Percentiles rank a stretch among this genome's conserved stretches.
phyloP scores from a whole-genome alignment of 2,329 filamentous ascomycete species.

The Trichoderma hamatum region DNA sequence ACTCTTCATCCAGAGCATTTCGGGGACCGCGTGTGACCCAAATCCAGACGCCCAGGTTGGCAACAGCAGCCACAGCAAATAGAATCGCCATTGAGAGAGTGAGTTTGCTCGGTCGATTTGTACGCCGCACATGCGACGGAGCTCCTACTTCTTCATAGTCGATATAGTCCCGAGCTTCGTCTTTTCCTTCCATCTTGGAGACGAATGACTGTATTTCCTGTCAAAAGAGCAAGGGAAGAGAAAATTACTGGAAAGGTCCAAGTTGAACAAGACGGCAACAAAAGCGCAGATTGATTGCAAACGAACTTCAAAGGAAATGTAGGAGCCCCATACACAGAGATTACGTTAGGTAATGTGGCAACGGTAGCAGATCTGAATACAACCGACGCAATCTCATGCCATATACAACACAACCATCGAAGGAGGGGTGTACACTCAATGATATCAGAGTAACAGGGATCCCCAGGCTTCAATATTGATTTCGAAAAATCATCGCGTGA shows the following conservation, averaged over 20 bases:
- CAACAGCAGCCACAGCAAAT: background rate
- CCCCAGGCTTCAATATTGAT: background rate
- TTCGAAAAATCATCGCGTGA: background rate
- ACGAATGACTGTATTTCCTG: background rate
- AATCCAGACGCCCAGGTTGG: background rate
- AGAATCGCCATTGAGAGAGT: background rate
- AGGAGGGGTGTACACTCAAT: background rate
- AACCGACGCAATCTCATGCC: background rate
- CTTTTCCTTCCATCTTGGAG: background rate
- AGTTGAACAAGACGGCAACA: background rate
- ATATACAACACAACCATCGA: background rate
- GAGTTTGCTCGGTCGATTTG: background rate
- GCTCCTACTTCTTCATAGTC: conserved; percentile 11
- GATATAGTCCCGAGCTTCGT: conserved; percentile 1
- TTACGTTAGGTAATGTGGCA: background rate
- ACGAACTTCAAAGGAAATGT: background rate
- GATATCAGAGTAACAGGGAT: background rate
- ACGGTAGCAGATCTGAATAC: background rate
- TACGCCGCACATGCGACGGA: background rate
- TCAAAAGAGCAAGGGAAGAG: background rate
- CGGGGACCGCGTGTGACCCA: background rate
- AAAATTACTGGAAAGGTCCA: background rate
- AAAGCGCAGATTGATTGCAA: background rate
- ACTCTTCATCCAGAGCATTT: background rate
- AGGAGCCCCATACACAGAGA: background rate